Evolutionary conservation across 1,284 basidiomycete species (phyloP).

Genomic region (Xerocomus minutiporus): DNA sequence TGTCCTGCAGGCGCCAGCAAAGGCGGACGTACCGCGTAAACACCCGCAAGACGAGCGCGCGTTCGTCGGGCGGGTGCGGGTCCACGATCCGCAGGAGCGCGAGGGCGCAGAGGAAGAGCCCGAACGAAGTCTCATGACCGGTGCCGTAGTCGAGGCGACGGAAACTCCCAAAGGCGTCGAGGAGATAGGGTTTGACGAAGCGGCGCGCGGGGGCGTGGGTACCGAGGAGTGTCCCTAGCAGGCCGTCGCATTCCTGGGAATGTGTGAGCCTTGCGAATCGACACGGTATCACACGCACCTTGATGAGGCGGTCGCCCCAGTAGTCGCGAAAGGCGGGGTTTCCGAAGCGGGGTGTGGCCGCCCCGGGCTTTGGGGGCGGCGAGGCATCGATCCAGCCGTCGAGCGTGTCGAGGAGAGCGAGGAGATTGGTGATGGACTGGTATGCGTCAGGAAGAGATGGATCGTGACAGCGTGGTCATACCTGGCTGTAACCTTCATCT

Average conservation of each 20-base stretch:
- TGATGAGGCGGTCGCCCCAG: conserved; percentile 79
- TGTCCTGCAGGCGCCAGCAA: conserved; percentile 84
- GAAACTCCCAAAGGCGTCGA: conserved; percentile 88
- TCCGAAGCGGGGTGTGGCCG: conserved; percentile 81
- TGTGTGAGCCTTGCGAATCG: not conserved
- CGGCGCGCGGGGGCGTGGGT: conserved; percentile 47
- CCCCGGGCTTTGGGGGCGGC: conserved; percentile 60
- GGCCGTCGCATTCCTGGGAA: conserved; percentile 53
- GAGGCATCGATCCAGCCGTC: conserved; percentile 80
- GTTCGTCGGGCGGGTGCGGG: conserved; percentile 51
- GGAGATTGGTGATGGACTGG: conserved; percentile 46
- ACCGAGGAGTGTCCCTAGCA: conserved; percentile 55
- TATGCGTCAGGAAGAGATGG: conserved; percentile 2
- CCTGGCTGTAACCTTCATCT: conserved; percentile 17
- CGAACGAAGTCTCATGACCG: conserved; percentile 90
- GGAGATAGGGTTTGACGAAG: conserved; percentile 70
- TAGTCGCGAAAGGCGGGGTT: conserved; percentile 83
- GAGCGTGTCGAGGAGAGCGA: conserved; percentile 66
- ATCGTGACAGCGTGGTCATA: conserved; percentile 4
- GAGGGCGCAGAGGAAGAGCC: conserved; percentile 71
- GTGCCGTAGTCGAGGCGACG: conserved; percentile 94
- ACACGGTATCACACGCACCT: conserved; percentile 42
- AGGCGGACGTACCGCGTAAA: conserved; percentile 77
- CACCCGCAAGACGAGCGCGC: conserved; percentile 59
- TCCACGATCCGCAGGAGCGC: conserved; percentile 60